These are phyloP conservation scores for Aspergillus texensis DNA, from an alignment of 2,329 filamentous ascomycete species.

Conservation along the genomic window DNA sequence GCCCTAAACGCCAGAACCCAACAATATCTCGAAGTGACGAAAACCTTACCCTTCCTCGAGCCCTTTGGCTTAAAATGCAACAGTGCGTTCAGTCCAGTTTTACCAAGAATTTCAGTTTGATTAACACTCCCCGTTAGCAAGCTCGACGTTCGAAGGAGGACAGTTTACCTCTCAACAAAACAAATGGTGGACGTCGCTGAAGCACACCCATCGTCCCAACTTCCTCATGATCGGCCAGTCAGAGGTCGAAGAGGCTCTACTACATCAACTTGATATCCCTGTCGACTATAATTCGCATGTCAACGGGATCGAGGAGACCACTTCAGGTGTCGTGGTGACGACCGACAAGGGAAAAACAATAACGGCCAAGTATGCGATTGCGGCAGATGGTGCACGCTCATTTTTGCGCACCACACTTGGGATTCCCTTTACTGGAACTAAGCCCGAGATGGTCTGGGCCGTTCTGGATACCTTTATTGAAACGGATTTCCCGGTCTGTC, in stretches of 20 bases:
- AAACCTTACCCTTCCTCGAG: background rate
- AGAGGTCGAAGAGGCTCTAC: constrained; percentile 4
- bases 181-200: constrained; percentile 11
- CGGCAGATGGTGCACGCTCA: constrained; percentile 7
- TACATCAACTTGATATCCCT: background rate
- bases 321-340: background rate
- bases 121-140: background rate
- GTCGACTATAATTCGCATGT: background rate
- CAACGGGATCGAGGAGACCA: background rate
- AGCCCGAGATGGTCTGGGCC: constrained; percentile 11
- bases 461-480: constrained; percentile 6
- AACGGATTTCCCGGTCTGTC: constrained; percentile 3
- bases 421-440: constrained; percentile 8
- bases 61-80: constrained; percentile 6
- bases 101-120: background rate
- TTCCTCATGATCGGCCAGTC: constrained; percentile 11
- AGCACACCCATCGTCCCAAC: constrained; percentile 9
- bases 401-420: constrained; percentile 4
- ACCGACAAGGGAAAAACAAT: background rate
- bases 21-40: constrained; percentile 5
- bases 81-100: background rate
- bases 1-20: constrained; percentile 7
- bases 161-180: constrained; percentile 11
- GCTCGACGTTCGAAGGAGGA: constrained; percentile 8
- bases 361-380: constrained; percentile 3